These are phyloP conservation scores for Lactarius psammicola DNA, from an alignment of 768 basidiomycete genomes.

Conservation along the genomic window DNA sequence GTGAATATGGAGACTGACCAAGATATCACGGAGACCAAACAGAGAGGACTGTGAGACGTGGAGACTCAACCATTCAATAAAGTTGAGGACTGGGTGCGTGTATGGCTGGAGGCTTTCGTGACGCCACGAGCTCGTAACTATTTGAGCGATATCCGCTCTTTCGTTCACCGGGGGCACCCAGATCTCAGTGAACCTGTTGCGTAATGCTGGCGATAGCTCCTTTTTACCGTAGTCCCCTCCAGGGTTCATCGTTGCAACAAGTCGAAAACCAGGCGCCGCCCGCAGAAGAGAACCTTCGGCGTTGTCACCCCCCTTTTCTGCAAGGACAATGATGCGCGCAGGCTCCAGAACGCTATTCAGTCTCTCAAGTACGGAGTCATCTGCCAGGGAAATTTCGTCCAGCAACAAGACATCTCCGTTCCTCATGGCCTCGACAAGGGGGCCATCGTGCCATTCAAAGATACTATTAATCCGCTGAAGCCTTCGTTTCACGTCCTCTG, in stretches of 20 bases:
- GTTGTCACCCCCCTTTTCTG: slow-evolving; percentile 83
- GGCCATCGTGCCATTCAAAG: slow-evolving; percentile 97
- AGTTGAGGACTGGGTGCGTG: slow-evolving; percentile 67
- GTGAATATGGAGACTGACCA: slow-evolving; percentile 51
- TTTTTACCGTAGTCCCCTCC: slow-evolving; percentile 99
- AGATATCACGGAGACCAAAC: slow-evolving; percentile 80
- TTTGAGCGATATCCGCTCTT: slow-evolving; percentile 70
- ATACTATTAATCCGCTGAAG: slow-evolving; percentile 62
- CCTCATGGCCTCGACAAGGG: slow-evolving; percentile 91
- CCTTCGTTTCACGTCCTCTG: slow-evolving; percentile 46
- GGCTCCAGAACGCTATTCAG: slow-evolving; percentile 98
- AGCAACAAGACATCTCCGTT: slow-evolving; percentile 82
- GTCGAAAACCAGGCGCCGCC: slow-evolving; percentile 72
- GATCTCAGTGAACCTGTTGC: slow-evolving; percentile 98
- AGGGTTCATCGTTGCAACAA: slow-evolving; percentile 98
- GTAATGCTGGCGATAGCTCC: slow-evolving; percentile 92
- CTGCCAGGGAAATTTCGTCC: slow-evolving; percentile 96
- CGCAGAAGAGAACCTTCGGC: slow-evolving; percentile 62
- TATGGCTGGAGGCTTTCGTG: slow-evolving; percentile 50
- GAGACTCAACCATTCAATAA: slow-evolving; percentile 73
- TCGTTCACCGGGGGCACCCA: slow-evolving; percentile 91
- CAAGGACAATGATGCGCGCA: slow-evolving; percentile 81
- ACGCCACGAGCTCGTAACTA: slow-evolving; percentile 71
- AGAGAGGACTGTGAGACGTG: slow-evolving; percentile 62
- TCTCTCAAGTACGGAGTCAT: slow-evolving; percentile 96